These are phyloP conservation scores for Aspergillus phoenicis DNA, from an alignment of 2,329 filamentous ascomycete genomes.

Conservation along the genomic window DNA sequence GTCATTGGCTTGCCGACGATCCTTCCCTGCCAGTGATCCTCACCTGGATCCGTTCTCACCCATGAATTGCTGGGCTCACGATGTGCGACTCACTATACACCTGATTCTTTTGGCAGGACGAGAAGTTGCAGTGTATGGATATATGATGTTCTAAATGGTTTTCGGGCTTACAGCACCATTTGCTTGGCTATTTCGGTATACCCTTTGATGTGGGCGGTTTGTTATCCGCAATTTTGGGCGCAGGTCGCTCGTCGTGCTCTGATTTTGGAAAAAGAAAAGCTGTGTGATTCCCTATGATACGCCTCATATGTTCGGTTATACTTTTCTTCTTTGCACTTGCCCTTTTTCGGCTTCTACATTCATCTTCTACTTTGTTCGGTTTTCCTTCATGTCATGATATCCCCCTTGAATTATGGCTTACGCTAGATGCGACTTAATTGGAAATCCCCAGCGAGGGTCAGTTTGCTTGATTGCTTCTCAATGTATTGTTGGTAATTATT, in stretches of 20 bases:
- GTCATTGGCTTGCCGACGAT: constrained; percentile 65
- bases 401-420: constrained; percentile 20
- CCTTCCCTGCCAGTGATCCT: constrained; percentile 57
- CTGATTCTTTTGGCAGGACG: not conserved
- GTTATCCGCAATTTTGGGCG: constrained; percentile 15
- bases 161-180: constrained; percentile 10
- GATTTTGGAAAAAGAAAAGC: constrained; percentile 4
- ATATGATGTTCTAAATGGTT: constrained; percentile 7
- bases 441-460: not conserved
- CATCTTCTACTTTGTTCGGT: not conserved
- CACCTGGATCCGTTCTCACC: constrained; percentile 46
- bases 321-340: not conserved
- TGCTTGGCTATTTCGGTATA: constrained; percentile 9
- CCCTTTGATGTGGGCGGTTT: constrained; percentile 17
- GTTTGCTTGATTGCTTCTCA: not conserved
- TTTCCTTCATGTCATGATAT: constrained; percentile 23
- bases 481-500: not conserved
- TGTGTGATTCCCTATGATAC: not conserved
- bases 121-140: not conserved
- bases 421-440: constrained; percentile 11
- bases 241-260: constrained; percentile 19
- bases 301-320: not conserved
- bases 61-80: constrained; percentile 19
- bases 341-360: constrained; percentile 7
- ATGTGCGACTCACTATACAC: not conserved